Percentiles rank a stretch among this genome's conserved stretches.
Conservation (phyloP, 1,284 basidiomycete genomes). For the Bjerkandera adusta region DNA sequence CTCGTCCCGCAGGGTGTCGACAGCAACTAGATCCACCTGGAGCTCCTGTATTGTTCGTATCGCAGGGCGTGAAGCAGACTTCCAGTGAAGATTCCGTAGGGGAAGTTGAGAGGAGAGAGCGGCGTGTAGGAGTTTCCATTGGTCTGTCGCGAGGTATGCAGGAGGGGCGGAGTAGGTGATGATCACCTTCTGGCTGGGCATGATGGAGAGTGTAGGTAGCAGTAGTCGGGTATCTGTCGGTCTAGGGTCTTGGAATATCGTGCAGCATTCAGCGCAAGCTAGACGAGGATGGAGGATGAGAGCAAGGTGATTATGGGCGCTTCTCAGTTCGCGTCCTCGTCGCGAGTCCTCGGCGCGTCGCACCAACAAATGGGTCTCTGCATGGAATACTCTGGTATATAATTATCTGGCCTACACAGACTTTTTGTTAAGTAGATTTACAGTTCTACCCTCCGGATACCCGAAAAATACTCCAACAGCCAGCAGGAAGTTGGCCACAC, state of each 20-base stretch:
- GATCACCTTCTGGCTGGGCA: constrained; percentile 44
- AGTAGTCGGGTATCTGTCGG: no score
- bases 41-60: constrained; percentile 87
- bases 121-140: constrained; percentile 67
- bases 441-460: constrained; percentile 35
- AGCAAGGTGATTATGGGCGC: no score
- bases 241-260: no score
- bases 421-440: background rate
- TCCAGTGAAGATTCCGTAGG: constrained; percentile 90
- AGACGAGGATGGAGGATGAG: no score
- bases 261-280: no score
- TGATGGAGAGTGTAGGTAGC: no score
- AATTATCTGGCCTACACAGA: background rate
- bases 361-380: background rate
- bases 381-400: background rate
- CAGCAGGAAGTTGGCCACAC: constrained; percentile 56
- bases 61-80: constrained; percentile 62
- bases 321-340: background rate
- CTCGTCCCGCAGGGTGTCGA: constrained; percentile 73
- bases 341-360: background rate
- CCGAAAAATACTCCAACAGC: constrained; percentile 67
- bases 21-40: constrained; percentile 68
- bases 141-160: constrained; percentile 61
- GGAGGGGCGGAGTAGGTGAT: constrained; percentile 68
- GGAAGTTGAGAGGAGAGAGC: constrained; percentile 77